Percentiles rank a stretch among this genome's conserved stretches.
Conservation (phyloP, 2,329 filamentous ascomycete genomes). For the Teratosphaeria destructans region DNA sequence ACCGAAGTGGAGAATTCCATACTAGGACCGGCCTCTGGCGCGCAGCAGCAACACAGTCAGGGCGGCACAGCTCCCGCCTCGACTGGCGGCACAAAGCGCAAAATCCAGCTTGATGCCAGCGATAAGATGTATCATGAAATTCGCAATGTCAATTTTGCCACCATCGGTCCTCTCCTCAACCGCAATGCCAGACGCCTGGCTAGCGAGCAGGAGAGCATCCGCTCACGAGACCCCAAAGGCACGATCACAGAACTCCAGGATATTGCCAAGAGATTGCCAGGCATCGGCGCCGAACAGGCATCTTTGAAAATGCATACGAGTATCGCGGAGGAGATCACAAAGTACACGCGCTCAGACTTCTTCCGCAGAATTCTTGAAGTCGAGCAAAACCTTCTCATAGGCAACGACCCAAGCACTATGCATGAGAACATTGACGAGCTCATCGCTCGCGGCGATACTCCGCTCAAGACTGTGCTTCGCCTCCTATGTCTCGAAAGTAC, state of each 20-base stretch:
- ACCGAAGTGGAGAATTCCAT: conserved; percentile 86
- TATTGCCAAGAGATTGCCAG: conserved; percentile 87
- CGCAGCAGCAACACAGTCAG: conserved; percentile 35
- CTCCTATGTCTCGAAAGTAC: conserved; percentile 86
- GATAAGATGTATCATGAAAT: conserved; percentile 83
- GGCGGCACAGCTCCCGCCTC: conserved; percentile 23
- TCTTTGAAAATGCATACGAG: conserved; percentile 87
- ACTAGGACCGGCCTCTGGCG: conserved; percentile 59
- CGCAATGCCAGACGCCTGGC: conserved; percentile 80
- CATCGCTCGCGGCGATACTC: conserved; percentile 68
- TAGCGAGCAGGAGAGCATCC: conserved; percentile 78
- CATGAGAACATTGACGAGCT: conserved; percentile 88
- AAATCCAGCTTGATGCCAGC: conserved; percentile 77
- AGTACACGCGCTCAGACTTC: conserved; percentile 76
- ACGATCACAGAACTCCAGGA: conserved; percentile 85
- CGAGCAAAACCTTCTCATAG: conserved; percentile 88
- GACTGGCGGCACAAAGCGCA: conserved; percentile 61
- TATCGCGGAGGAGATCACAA: conserved; percentile 90
- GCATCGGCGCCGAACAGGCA: conserved; percentile 86
- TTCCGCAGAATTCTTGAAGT: conserved; percentile 86
- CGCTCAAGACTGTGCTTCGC: conserved; percentile 70
- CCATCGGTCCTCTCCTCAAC: conserved; percentile 80
- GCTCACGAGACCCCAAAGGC: conserved; percentile 56
- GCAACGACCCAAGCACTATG: conserved; percentile 77
- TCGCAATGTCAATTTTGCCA: conserved; percentile 87